Percentiles rank a stretch among this genome's conserved stretches.
Conservation (phyloP, 2,329 filamentous ascomycete species). For the Colletotrichum viniferum region DNA sequence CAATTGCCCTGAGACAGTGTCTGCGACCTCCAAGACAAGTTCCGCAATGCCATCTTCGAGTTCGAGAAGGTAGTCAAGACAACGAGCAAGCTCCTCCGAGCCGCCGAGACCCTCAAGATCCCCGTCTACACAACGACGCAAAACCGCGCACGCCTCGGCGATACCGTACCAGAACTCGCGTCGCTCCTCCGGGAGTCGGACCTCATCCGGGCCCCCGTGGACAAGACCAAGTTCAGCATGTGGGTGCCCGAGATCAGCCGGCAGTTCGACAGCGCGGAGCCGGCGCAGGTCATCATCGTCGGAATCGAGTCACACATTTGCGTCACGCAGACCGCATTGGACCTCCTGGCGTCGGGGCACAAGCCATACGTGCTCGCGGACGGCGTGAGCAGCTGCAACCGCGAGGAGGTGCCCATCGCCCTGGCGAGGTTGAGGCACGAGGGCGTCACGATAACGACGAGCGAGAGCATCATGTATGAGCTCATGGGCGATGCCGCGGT, state of each 20-base stretch:
- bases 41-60: conserved; percentile 80
- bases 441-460: conserved; percentile 81
- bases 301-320: conserved; percentile 96
- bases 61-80: conserved; percentile 82
- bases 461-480: conserved; percentile 91
- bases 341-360: conserved; percentile 77
- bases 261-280: conserved; percentile 32
- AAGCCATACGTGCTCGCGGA: conserved; percentile 87
- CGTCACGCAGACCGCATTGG: conserved; percentile 88
- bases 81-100: conserved; percentile 70
- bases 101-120: conserved; percentile 68
- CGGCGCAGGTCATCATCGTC: conserved; percentile 72
- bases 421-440: conserved; percentile 76
- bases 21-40: conserved; percentile 95
- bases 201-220: conserved; percentile 55
- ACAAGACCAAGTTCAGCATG: conserved; percentile 95
- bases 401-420: conserved; percentile 79
- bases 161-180: conserved; percentile 75
- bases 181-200: conserved; percentile 49
- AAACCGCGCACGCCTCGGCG: conserved; percentile 76
- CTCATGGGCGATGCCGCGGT: conserved; percentile 81
- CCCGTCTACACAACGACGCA: conserved; percentile 90
- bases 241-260: conserved; percentile 69
- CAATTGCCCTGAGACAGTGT: conserved; percentile 60
- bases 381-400: conserved; percentile 86